phyloP scores from a whole-genome alignment of 2,329 filamentous ascomycete species.

The Aspergillus vadensis region DNA sequence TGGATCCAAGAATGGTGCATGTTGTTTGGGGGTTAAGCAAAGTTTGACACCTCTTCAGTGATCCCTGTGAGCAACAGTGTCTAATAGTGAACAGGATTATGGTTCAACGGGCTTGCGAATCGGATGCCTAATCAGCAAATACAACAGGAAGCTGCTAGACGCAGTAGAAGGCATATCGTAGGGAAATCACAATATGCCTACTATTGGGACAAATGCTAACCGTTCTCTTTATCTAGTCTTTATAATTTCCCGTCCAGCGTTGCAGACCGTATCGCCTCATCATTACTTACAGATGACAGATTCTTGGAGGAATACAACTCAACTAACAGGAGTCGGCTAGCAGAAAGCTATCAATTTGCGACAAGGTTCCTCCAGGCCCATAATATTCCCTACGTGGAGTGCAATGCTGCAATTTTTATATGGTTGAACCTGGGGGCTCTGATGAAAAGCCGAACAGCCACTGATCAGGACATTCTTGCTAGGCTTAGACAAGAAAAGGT shows the following conservation, averaged over 20 bases:
- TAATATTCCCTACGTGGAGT: not conserved
- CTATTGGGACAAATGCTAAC: not conserved
- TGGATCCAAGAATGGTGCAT: not conserved
- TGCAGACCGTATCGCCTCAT: not conserved
- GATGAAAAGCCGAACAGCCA: not conserved
- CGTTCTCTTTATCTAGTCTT: not conserved
- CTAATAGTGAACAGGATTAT: not conserved
- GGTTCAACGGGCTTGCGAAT: not conserved
- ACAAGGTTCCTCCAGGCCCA: not conserved
- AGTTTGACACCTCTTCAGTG: not conserved
- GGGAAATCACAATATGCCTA: not conserved
- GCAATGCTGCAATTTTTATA: not conserved
- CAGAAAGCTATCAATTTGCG: not conserved
- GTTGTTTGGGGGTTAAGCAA: not conserved
- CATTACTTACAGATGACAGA: not conserved
- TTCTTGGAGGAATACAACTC: not conserved
- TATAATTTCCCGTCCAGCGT: not conserved
- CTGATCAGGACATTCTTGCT: not conserved
- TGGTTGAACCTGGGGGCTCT: not conserved
- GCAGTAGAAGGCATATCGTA: not conserved
- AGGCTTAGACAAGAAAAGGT: not conserved
- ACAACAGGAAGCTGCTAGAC: not conserved
- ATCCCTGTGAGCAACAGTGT: not conserved
- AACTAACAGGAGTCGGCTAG: not conserved
- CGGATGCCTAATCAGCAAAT: not conserved